Evolutionary conservation across 106 monocot genomes (phyloP).

Genomic region (Dendrobium chrysotoxum): DNA sequence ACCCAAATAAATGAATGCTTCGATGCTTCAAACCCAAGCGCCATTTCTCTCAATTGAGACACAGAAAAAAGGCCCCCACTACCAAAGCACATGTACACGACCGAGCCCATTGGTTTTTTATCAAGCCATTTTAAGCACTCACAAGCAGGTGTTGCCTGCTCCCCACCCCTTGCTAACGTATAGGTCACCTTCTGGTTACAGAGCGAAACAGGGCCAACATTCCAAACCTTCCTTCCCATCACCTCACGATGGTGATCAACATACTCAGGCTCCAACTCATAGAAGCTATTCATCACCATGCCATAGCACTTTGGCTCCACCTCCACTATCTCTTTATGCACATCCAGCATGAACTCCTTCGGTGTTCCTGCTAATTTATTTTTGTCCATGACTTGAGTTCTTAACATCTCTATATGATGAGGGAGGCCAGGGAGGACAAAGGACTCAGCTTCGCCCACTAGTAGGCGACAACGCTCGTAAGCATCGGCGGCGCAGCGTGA

Average conservation of each 20-base stretch:
- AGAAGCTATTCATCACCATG: slow-evolving; percentile 17
- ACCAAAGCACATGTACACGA: slow-evolving; percentile 25
- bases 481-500: not conserved
- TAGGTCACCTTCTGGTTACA: not conserved
- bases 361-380: not conserved
- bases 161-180: not conserved
- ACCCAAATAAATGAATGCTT: not conserved
- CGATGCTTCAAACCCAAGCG: not conserved
- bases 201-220: slow-evolving; percentile 9
- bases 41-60: not conserved
- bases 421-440: slow-evolving; percentile 23
- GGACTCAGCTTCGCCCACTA: not conserved
- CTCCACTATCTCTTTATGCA: not conserved
- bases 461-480: not conserved
- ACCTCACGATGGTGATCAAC: slow-evolving; percentile 2
- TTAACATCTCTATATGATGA: slow-evolving; percentile 16
- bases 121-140: slow-evolving; percentile 25
- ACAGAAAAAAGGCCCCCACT: not conserved
- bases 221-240: not conserved
- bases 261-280: slow-evolving; percentile 22
- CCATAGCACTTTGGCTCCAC: slow-evolving; percentile 9
- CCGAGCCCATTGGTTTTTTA: not conserved
- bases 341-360: not conserved
- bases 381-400: not conserved
- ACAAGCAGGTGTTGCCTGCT: not conserved